These are phyloP conservation scores for Globisporangium yorkense DNA, from an alignment of 352 stramenopile species.

Conservation along the genomic window DNA sequence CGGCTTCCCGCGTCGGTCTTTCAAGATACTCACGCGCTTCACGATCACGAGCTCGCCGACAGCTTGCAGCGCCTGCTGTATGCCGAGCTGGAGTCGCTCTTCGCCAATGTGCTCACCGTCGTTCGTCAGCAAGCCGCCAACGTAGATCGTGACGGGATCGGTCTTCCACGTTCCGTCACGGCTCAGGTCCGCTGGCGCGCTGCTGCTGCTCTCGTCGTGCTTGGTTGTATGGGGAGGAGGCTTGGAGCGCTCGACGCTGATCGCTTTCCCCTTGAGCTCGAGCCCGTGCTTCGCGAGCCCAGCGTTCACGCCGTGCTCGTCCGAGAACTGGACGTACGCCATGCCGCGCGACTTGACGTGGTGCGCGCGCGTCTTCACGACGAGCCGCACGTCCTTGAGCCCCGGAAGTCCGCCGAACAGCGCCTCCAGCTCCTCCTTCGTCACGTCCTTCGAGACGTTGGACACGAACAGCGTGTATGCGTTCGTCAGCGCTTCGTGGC, in stretches of 20 bases:
- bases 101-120: constrained; percentile 24
- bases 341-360: constrained; percentile 66
- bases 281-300: constrained; percentile 11
- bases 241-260: constrained; percentile 51
- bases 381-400: constrained; percentile 52
- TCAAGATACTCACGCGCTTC: constrained; percentile 44
- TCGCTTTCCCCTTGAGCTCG: constrained; percentile 15
- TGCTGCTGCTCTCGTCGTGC: background rate
- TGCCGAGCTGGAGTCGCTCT: constrained; percentile 25
- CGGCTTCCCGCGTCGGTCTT: constrained; percentile 44
- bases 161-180: constrained; percentile 37
- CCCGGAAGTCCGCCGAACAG: constrained; percentile 43
- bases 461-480: constrained; percentile 66
- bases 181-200: background rate
- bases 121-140: constrained; percentile 32
- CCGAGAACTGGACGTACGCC: constrained; percentile 63
- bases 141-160: constrained; percentile 48
- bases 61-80: constrained; percentile 33
- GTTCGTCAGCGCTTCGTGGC: constrained; percentile 38
- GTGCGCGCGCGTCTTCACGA: constrained; percentile 53
- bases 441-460: constrained; percentile 57
- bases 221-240: constrained; percentile 16
- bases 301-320: constrained; percentile 36
- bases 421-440: constrained; percentile 37
- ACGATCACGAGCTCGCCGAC: constrained; percentile 28